Percentiles rank a stretch among this genome's conserved stretches.
These are phyloP conservation scores for Scedosporium boydii DNA, from an alignment of 2,329 filamentous ascomycete genomes.

Conservation along the genomic window DNA sequence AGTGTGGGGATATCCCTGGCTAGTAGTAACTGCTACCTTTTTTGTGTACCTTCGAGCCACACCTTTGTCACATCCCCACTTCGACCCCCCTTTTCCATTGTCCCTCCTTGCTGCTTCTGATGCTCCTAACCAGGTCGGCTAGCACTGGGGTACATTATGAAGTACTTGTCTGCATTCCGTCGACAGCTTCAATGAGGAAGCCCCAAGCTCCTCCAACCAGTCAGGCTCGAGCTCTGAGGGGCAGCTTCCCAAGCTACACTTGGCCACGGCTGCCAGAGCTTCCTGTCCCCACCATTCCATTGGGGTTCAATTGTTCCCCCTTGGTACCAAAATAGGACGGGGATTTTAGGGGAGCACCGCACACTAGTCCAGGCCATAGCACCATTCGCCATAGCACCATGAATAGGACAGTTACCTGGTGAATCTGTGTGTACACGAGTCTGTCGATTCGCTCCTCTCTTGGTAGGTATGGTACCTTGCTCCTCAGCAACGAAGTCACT, in stretches of 20 bases:
- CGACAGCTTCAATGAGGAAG: not conserved
- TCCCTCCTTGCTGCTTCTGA: not conserved
- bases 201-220: not conserved
- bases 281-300: not conserved
- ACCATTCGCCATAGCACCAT: not conserved
- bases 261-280: constrained; percentile 3
- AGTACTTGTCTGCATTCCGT: not conserved
- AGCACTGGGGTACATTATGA: not conserved
- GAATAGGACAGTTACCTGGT: not conserved
- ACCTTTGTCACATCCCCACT: not conserved
- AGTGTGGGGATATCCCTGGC: not conserved
- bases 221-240: not conserved
- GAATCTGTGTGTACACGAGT: not conserved
- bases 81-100: not conserved
- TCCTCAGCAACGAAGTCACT: not conserved
- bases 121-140: not conserved
- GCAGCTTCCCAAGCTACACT: not conserved
- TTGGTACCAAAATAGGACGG: not conserved
- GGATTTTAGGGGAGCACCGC: not conserved
- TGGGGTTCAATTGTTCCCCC: not conserved
- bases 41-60: not conserved
- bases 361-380: no score
- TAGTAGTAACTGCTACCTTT: not conserved
- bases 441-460: not conserved
- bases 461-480: not conserved